Conservation (phyloP, 1,284 basidiomycete species). For the Leccinum griseonigrum region DNA sequence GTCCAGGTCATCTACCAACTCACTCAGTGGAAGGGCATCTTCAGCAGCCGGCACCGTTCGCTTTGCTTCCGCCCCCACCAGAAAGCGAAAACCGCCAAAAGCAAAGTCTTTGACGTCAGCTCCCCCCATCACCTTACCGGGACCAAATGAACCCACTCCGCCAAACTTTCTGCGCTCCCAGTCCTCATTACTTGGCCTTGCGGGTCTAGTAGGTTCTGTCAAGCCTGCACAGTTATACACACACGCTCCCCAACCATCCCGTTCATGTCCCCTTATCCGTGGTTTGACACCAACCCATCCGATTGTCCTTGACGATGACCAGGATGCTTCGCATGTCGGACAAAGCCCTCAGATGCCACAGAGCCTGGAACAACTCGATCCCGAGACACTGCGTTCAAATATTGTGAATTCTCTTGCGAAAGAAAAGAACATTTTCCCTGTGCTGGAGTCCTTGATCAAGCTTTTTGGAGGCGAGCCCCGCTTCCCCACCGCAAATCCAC, state of each 20-base stretch:
- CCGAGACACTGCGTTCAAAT: slow-evolving; percentile 46
- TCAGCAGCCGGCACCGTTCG: slow-evolving; percentile 8
- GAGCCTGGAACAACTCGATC: slow-evolving; percentile 29
- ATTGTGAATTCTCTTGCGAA: slow-evolving; percentile 56
- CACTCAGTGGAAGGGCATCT: slow-evolving; percentile 13
- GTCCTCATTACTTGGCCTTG: slow-evolving; percentile 63
- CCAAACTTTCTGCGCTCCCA: slow-evolving; percentile 71
- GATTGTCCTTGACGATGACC: slow-evolving; percentile 64
- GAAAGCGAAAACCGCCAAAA: slow-evolving; percentile 25
- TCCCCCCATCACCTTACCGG: slow-evolving; percentile 59
- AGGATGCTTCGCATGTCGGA: slow-evolving; percentile 24
- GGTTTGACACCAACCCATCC: slow-evolving; percentile 60
- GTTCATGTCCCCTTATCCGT: slow-evolving; percentile 23
- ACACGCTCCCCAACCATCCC: slow-evolving; percentile 19
- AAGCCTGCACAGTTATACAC: slow-evolving; percentile 51
- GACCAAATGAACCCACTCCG: slow-evolving; percentile 58
- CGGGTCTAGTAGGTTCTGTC: slow-evolving; percentile 64
- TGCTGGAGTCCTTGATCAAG: slow-evolving; percentile 58
- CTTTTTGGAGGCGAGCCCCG: slow-evolving; percentile 38
- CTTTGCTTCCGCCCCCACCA: slow-evolving; percentile 7
- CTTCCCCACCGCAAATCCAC: neutral
- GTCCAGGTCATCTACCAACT: slow-evolving; percentile 17
- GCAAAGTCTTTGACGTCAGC: slow-evolving; percentile 32
- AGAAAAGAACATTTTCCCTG: slow-evolving; percentile 65
- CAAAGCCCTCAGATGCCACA: slow-evolving; percentile 11